Conservation (phyloP, 176 grass and related monocot genomes). For the Oryza glumipatula region DNA sequence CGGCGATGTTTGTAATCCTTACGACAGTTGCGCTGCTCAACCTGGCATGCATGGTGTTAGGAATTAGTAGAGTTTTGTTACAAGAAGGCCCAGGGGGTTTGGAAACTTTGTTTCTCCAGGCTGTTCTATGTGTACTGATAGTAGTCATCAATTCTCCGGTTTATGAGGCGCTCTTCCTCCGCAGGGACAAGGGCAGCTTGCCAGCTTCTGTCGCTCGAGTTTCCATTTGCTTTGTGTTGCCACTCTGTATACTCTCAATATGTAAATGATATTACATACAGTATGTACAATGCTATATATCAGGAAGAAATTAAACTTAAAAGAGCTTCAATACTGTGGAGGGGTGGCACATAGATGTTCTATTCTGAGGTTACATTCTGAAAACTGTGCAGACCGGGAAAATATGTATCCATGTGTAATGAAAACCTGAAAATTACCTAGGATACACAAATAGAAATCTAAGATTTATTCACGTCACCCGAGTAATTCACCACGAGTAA, state of each 20-base stretch:
- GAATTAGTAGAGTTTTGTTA: constrained; percentile 31
- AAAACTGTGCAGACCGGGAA: neutral
- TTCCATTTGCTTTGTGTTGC: constrained; percentile 49
- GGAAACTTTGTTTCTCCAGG: constrained; percentile 52
- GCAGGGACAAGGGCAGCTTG: constrained; percentile 63
- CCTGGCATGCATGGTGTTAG: constrained; percentile 48
- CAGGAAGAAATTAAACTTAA: too few relatives aligned
- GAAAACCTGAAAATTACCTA: too few relatives aligned
- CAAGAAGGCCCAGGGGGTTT: constrained; percentile 7
- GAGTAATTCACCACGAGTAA: too few relatives aligned
- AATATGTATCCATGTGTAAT: too few relatives aligned
- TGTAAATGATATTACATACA: neutral
- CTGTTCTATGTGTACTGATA: constrained; percentile 47
- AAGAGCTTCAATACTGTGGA: too few relatives aligned
- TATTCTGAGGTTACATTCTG: neutral
- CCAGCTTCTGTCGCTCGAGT: constrained; percentile 44
- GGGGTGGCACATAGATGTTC: neutral
- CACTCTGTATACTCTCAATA: constrained; percentile 41
- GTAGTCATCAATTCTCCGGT: constrained; percentile 53
- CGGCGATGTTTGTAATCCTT: constrained; percentile 62
- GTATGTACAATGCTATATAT: too few relatives aligned
- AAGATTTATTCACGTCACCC: too few relatives aligned
- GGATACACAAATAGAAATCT: too few relatives aligned
- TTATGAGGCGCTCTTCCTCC: constrained; percentile 68
- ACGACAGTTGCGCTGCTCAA: constrained; percentile 59